Evolutionary conservation across 73 alveolate genomes (phyloP), one percentile per base, ranked within the genome.

Genomic region (Paramecium caudatum): DNA sequence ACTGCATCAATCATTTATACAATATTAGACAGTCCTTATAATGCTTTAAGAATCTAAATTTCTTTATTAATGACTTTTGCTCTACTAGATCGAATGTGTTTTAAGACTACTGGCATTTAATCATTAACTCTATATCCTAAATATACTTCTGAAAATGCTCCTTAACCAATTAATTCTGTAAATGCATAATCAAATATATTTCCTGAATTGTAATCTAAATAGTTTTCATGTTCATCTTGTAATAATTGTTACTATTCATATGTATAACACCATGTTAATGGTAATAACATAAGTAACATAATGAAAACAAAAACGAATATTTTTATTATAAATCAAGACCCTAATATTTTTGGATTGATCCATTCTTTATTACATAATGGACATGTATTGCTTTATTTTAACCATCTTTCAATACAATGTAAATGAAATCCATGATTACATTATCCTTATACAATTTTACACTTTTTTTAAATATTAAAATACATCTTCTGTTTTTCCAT

Each of bases 391-490:
- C 68, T 74, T 21, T 45, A 41, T 41, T 45, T 39, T 17, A 74
- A 8, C 88, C 88, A 74, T 74, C 88, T 74, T 8, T 74, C 62
- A 74, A 74, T 74, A 9, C 88, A 74, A 45, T 74, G 88, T 12
- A 21, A 16, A 74, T 74, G 88, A 41, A 74, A 74, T 74, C 55
- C 88, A 74, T 74, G 88, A 74, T 74, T 43, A 21, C 88, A 74
- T 0, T 17, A 2, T 27, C 88, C 83, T 39, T 37, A 17, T 5
- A 27, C 69, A 2, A 74, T 74, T 21, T 74, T 74, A 45, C 88
- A 74, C 88, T 74, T 74, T 15, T 21, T 41, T 16, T 74, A 45
- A 74, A 4, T 34, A 17, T 21, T 41, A 15, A 36, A 8, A 19
- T 39, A 74, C 88, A n/a, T 74, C 88, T 2, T 41, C 65, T 39